Base-by-base conservation (phyloP, 192 early-diverging fungal genomes). In the Coemansia sp. region DNA sequence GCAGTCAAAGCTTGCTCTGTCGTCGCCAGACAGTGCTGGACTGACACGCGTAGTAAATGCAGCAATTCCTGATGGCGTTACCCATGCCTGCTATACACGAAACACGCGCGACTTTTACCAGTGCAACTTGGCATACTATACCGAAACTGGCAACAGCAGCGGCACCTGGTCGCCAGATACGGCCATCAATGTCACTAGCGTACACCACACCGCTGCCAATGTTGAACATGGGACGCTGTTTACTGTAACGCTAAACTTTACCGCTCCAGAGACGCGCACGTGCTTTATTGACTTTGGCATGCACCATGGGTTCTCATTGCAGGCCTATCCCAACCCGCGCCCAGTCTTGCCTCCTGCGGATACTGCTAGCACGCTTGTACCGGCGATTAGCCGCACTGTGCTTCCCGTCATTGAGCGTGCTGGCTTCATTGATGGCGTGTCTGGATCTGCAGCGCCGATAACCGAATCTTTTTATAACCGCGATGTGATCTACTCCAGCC, bases 211-310 rank as follows among this genome's bases (percentile, higher is more conserved):
- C 29, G 2, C 64, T 6, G 55, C 71, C 2, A 24, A 61, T 44
- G 62, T 49, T 18, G 38, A 66, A 11, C 66, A 65, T 12, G 74
- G 81, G 7, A 76, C 77, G 12, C 61, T 70, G 67, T 84, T 84
- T 42, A 76, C 68, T 9, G 76, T 76, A 10, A 41, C 73, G 16
- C 38, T 84, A 0, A 67, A 70, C 44, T 79, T 84, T 36, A 64
- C 71, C 1, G 81, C 81, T 0, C 81, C 77, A 8, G 77, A 84
- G 49, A 76, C 81, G 12, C 81, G 81, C 40, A 84, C 81, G 9
- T 84, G 81, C 68, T 84, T 76, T 67, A 76, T 84, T 68, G 81
- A 84, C 54, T 71, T 84, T 57, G 81, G 77, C 59, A 47, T 41
- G 20, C 81, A 76, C 67, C 73, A 43, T 10, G 74, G 77, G 22